A percentile compares a stretch with the other conserved stretches of the same genome.
phyloP scores from a whole-genome alignment of 78 protist genomes.

The Dictyostelium firmibasis region DNA sequence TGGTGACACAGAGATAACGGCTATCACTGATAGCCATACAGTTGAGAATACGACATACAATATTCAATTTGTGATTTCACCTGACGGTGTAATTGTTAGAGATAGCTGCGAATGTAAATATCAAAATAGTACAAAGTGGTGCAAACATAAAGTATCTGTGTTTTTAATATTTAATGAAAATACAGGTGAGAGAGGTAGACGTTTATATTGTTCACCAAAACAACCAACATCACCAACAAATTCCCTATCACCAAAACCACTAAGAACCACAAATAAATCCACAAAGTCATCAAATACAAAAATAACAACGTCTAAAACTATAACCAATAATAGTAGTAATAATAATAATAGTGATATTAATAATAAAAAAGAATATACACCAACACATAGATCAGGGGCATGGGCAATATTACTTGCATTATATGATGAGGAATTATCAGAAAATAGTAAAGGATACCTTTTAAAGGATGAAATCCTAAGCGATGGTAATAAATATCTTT shows the following conservation, averaged over 20 bases:
- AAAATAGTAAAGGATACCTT: not conserved
- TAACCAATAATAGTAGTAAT: not conserved
- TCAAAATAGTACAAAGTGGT: not conserved
- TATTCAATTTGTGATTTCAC: not conserved
- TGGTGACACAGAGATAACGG: not conserved
- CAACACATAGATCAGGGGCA: slow-evolving; percentile 18
- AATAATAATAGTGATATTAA: not conserved
- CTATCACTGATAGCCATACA: not conserved
- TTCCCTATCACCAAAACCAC: not conserved
- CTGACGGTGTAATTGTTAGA: not conserved
- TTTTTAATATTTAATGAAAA: not conserved
- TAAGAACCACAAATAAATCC: not conserved
- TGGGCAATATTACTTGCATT: slow-evolving; percentile 27
- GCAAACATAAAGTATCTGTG: slow-evolving; percentile 7
- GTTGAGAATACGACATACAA: not conserved
- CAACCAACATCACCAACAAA: not conserved
- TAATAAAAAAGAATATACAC: not conserved
- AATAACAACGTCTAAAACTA: not conserved
- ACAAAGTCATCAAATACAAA: not conserved
- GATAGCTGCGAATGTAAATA: not conserved
- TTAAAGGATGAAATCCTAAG: not conserved
- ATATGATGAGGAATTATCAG: not conserved
- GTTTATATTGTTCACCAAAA: not conserved
- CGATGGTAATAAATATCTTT: not conserved
- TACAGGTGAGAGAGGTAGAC: not conserved